These are phyloP conservation scores for Gossypium laxum DNA, from an alignment of 441 rosid genomes.

Conservation along the genomic window DNA sequence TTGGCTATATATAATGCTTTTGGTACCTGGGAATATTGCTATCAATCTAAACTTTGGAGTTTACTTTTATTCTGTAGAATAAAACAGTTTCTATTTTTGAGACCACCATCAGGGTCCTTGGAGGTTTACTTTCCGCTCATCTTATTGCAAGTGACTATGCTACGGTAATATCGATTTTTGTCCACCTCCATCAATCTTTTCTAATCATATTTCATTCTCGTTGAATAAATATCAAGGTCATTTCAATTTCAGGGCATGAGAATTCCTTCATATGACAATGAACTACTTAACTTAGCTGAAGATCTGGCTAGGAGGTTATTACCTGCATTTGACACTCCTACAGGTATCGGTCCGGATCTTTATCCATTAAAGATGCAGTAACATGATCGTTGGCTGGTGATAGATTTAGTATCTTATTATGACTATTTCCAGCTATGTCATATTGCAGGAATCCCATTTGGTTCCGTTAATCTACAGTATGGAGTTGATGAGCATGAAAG, in stretches of 20 bases:
- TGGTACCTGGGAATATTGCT: not conserved
- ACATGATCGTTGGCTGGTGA: not conserved
- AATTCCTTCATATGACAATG: conserved; percentile 70
- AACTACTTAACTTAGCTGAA: conserved; percentile 71
- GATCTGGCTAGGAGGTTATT: conserved; percentile 73
- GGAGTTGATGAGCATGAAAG: conserved; percentile 98
- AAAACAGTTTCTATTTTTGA: conserved; percentile 93
- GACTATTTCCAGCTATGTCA: conserved; percentile 15
- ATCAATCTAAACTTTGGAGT: conserved; percentile 14
- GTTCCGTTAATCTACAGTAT: conserved; percentile 78
- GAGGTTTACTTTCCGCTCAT: conserved; percentile 95
- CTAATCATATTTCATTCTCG: conserved; percentile 3
- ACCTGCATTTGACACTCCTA: conserved; percentile 98
- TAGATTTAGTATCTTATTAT: conserved; percentile 11
- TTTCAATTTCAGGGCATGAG: conserved; percentile 63
- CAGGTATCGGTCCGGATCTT: conserved; percentile 40
- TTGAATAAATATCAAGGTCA: not conserved
- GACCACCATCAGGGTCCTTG: conserved; percentile 82
- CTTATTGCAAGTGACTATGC: conserved; percentile 92
- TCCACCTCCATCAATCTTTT: not conserved
- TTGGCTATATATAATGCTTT: conserved; percentile 11
- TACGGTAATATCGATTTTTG: conserved; percentile 42
- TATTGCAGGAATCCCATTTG: conserved; percentile 83
- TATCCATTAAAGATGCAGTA: not conserved
- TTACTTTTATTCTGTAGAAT: conserved; percentile 47